phyloP scores from a whole-genome alignment of 129 eudicot genomes.

The Lonicera japonica region DNA sequence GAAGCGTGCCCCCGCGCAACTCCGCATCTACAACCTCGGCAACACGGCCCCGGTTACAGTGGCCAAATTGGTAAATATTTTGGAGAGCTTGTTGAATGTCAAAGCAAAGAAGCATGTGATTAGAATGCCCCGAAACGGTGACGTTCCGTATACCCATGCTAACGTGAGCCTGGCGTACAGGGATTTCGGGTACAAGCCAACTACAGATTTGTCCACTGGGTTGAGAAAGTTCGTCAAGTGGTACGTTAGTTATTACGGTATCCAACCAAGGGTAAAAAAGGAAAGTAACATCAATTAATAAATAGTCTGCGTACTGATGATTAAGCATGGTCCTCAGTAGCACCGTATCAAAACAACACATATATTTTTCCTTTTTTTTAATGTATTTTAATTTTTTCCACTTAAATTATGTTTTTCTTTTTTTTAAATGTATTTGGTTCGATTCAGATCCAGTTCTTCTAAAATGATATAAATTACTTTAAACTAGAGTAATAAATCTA shows the following conservation, averaged over 20 bases:
- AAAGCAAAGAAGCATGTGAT: conserved; percentile 65
- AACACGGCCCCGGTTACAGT: conserved; percentile 79
- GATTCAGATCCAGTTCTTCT: too few relatives aligned
- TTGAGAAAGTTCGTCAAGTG: conserved; percentile 66
- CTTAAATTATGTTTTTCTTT: conserved; percentile 2
- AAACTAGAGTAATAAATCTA: too few relatives aligned
- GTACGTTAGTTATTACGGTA: conserved; percentile 70
- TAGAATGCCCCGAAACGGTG: conserved; percentile 77
- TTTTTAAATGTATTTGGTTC: background rate
- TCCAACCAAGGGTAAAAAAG: conserved; percentile 40
- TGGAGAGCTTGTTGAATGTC: conserved; percentile 39
- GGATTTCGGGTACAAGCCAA: conserved; percentile 74
- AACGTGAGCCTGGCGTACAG: conserved; percentile 53
- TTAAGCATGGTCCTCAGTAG: background rate
- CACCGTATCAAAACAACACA: background rate
- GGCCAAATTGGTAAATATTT: conserved; percentile 42
- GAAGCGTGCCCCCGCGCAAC: conserved; percentile 50
- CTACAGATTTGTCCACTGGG: conserved; percentile 64
- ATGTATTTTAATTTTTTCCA: conserved; percentile 11
- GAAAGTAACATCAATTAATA: conserved; percentile 18
- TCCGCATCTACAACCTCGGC: conserved; percentile 61
- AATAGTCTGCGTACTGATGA: conserved; percentile 9
- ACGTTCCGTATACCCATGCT: conserved; percentile 77
- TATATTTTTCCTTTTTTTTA: background rate
- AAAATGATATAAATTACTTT: too few relatives aligned